Evolutionary conservation across 192 early-diverging fungal species (phyloP).

Genomic region (Geranomyces michiganensis): DNA sequence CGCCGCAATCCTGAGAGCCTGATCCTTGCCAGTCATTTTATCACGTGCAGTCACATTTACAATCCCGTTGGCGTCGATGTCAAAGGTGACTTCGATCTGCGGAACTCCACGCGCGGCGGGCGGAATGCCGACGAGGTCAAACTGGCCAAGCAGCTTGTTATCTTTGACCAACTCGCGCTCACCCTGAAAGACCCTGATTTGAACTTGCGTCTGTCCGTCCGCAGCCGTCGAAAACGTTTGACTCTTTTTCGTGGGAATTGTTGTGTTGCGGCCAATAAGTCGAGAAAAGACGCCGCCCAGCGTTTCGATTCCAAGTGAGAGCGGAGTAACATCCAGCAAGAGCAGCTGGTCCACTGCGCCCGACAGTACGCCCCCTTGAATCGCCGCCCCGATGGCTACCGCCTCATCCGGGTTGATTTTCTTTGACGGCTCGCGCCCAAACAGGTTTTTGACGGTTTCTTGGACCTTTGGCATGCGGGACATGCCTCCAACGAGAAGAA

Average conservation of each 20-base stretch:
- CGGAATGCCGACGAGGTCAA: conserved; percentile 92
- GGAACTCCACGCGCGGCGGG: conserved; percentile 97
- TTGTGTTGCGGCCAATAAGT: conserved; percentile 96
- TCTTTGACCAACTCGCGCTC: conserved; percentile 96
- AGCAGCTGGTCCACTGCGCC: conserved; percentile 96
- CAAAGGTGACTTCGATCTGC: conserved; percentile 98
- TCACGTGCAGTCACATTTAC: conserved; percentile 97
- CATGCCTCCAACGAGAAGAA: conserved; percentile 98
- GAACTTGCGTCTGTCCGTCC: conserved; percentile 96
- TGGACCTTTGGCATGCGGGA: conserved; percentile 96
- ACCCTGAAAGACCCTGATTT: conserved; percentile 98
- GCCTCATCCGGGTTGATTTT: conserved; percentile 98
- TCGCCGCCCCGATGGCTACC: conserved; percentile 96
- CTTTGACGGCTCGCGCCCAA: conserved; percentile 91
- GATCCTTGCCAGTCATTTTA: conserved; percentile 94
- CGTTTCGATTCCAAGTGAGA: conserved; percentile 98
- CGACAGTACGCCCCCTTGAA: conserved; percentile 97
- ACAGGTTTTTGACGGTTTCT: conserved; percentile 86
- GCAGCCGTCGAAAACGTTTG: conserved; percentile 99
- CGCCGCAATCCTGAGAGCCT: conserved; percentile 95
- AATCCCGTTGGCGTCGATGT: conserved; percentile 99
- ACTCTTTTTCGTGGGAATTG: conserved; percentile 99
- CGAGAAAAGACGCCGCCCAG: conserved; percentile 97
- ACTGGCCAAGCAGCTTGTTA: conserved; percentile 98
- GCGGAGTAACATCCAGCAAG: conserved; percentile 94